These are phyloP conservation scores for Alternaria tenuissima DNA, from an alignment of 2,329 filamentous ascomycete species.

Conservation along the genomic window DNA sequence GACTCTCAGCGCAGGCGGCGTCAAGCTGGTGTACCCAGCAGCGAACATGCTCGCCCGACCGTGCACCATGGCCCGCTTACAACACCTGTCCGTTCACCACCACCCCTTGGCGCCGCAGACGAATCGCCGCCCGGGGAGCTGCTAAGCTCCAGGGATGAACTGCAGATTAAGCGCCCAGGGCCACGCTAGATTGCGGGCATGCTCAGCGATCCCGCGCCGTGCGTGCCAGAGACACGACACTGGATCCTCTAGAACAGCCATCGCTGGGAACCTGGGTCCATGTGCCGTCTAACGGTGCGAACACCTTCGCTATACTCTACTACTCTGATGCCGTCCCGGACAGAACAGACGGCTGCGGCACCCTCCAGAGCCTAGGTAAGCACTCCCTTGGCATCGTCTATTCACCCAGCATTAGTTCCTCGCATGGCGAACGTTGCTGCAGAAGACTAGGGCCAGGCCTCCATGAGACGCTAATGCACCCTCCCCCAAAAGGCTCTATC, in stretches of 20 bases:
- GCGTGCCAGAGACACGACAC: conserved; percentile 23
- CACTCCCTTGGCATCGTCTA: conserved; percentile 8
- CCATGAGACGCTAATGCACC: conserved; percentile 33
- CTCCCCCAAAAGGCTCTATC: conserved; percentile 26
- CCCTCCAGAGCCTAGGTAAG: not conserved
- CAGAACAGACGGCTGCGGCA: not conserved
- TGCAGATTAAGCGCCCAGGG: conserved; percentile 27
- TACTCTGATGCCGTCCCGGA: not conserved
- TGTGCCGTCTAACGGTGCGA: not conserved
- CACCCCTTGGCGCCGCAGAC: conserved; percentile 14
- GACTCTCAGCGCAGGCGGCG: conserved; percentile 16
- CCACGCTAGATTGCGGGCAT: conserved; percentile 14
- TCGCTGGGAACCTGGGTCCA: not conserved
- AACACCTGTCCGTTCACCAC: conserved; percentile 21
- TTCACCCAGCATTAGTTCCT: conserved; percentile 15
- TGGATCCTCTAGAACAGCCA: conserved; percentile 19
- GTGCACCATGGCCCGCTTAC: conserved; percentile 18
- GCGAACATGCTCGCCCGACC: conserved; percentile 15
- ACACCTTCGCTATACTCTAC: not conserved
- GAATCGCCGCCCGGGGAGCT: conserved; percentile 13
- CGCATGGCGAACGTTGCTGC: conserved; percentile 20
- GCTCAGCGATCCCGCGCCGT: conserved; percentile 19
- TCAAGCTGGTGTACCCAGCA: conserved; percentile 15
- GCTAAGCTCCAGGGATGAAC: conserved; percentile 17
- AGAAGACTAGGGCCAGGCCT: conserved; percentile 20